phyloP scores from a whole-genome alignment of 495 filamentous ascomycete genomes.

The Daldinia loculata region DNA sequence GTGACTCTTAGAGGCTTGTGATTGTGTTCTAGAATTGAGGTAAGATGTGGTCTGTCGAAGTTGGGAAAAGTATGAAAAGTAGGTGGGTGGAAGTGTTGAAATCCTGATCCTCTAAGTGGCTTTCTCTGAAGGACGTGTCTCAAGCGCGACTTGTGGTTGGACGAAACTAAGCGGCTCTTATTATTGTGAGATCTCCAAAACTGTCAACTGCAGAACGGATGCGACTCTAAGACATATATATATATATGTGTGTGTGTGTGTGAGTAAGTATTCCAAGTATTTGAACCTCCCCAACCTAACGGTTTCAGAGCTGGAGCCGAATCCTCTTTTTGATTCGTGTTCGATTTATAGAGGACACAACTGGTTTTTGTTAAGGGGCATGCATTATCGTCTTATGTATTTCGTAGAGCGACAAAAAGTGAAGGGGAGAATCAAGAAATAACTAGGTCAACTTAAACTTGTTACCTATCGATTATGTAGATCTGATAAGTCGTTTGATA shows the following conservation, averaged over 20 bases:
- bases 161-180: slow-evolving; percentile 29
- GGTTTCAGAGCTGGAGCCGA: slow-evolving; percentile 18
- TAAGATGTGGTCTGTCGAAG: neutral
- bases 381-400: neutral
- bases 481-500: neutral
- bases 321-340: slow-evolving; percentile 4
- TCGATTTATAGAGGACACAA: neutral
- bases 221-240: neutral
- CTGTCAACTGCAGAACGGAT: neutral
- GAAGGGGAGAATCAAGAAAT: neutral
- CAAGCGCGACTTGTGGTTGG: slow-evolving; percentile 44
- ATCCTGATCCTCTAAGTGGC: slow-evolving; percentile 42
- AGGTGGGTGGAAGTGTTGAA: slow-evolving; percentile 26
- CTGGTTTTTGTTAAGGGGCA: neutral
- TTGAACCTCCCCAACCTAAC: neutral
- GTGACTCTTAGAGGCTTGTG: slow-evolving; percentile 36
- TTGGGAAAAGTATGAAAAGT: slow-evolving; percentile 25
- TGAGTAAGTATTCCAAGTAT: neutral
- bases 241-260: neutral
- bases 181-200: slow-evolving; percentile 12
- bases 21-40: neutral
- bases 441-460: neutral
- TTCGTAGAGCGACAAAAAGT: neutral
- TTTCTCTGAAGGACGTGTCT: slow-evolving; percentile 44
- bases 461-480: neutral